These are phyloP conservation scores for Blechomonas ayalai DNA, from an alignment of 208 protist species.

Conservation along the genomic window DNA sequence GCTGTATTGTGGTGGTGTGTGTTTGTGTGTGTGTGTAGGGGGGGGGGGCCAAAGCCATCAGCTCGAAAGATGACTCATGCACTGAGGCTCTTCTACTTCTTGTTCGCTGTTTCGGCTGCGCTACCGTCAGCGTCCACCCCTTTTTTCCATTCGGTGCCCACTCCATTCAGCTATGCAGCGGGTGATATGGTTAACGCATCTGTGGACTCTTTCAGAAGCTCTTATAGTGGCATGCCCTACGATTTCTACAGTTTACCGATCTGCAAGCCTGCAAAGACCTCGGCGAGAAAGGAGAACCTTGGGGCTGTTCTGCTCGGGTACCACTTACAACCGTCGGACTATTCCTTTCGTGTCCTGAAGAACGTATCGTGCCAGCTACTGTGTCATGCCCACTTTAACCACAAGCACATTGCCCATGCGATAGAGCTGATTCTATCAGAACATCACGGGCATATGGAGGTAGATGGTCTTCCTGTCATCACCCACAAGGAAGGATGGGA, in stretches of 20 bases:
- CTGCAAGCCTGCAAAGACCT: constrained; percentile 50
- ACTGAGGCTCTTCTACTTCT: constrained; percentile 4
- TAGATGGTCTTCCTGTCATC: constrained; percentile 55
- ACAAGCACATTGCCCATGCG: constrained; percentile 13
- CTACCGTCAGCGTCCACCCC: not conserved
- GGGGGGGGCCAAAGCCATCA: not conserved
- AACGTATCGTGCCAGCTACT: constrained; percentile 29
- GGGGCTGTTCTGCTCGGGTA: constrained; percentile 94
- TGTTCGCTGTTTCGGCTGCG: constrained; percentile 1
- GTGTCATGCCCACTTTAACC: constrained; percentile 15
- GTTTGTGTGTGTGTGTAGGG: not conserved
- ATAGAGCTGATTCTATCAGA: constrained; percentile 31
- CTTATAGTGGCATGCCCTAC: constrained; percentile 87
- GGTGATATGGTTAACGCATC: constrained; percentile 14
- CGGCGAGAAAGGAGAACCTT: constrained; percentile 76
- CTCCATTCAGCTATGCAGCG: constrained; percentile 7
- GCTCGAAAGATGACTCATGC: constrained; percentile 1
- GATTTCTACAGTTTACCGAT: constrained; percentile 91
- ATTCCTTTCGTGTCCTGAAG: constrained; percentile 31
- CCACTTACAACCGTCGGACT: constrained; percentile 89
- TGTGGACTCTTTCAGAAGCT: constrained; percentile 90
- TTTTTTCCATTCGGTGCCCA: constrained; percentile 4
- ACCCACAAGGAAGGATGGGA: too few species aligned
- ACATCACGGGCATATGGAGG: constrained; percentile 57
- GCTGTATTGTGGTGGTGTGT: not conserved